Evolutionary conservation across 164 flowering plant genomes (phyloP).

Genomic region (Saururus chinensis): DNA sequence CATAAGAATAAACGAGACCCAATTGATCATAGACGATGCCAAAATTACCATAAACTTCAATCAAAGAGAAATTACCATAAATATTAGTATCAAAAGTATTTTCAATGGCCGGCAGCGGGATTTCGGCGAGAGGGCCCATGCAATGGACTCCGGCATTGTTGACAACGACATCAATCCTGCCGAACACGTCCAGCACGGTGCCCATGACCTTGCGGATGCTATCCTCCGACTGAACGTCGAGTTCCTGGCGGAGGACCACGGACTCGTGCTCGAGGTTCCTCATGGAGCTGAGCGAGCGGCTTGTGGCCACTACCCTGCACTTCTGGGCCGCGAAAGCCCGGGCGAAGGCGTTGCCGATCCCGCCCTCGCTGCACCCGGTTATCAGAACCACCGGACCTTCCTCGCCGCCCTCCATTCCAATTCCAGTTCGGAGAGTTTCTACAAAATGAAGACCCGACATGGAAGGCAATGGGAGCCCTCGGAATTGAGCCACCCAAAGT

Average conservation of each 20-base stretch:
- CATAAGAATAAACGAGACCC: no score
- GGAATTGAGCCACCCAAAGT: no score
- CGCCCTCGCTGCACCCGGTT: conserved; percentile 79
- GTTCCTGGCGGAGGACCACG: conserved; percentile 45
- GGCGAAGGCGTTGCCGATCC: conserved; percentile 80
- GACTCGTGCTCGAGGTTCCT: conserved; percentile 39
- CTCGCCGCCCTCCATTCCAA: not conserved
- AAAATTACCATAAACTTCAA: no score
- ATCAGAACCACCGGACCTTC: conserved; percentile 52
- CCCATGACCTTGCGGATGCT: conserved; percentile 39
- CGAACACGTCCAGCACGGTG: conserved; percentile 40
- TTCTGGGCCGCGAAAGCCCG: conserved; percentile 52
- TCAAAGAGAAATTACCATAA: no score
- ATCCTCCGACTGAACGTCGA: conserved; percentile 67
- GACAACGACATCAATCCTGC: conserved; percentile 67
- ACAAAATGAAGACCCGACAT: no score
- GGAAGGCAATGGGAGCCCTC: no score
- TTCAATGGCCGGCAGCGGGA: no score
- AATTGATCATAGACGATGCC: not conserved
- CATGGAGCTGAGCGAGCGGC: conserved; percentile 50
- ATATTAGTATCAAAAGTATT: no score
- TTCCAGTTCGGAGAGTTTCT: no score
- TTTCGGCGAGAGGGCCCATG: conserved; percentile 40
- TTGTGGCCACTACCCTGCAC: conserved; percentile 74
- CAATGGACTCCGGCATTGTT: conserved; percentile 93